phyloP scores from a whole-genome alignment of 164 flowering plant species.

The Tetrastigma voinierianum region DNA sequence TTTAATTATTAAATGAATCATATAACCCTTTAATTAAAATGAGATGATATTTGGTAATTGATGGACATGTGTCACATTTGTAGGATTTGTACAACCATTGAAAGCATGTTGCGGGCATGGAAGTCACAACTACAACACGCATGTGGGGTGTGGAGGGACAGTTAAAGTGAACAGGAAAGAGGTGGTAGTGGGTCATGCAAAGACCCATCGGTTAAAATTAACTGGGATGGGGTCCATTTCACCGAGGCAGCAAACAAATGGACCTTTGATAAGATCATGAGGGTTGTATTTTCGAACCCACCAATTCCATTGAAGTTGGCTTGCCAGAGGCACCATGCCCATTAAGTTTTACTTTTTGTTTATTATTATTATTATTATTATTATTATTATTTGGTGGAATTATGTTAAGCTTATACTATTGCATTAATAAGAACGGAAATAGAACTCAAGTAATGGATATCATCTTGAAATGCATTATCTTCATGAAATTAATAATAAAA shows the following conservation, averaged over 20 bases:
- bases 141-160: slow-evolving; percentile 58
- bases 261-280: slow-evolving; percentile 48
- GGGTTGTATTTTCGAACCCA: slow-evolving; percentile 56
- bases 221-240: slow-evolving; percentile 86
- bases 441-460: too few relatives aligned
- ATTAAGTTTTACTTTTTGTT: too few relatives aligned
- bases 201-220: slow-evolving; percentile 47
- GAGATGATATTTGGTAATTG: not conserved
- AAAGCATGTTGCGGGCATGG: slow-evolving; percentile 58
- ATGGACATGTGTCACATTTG: not conserved
- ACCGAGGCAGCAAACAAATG: slow-evolving; percentile 80
- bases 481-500: too few relatives aligned
- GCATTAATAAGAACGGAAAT: too few relatives aligned
- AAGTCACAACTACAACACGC: slow-evolving; percentile 62
- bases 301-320: slow-evolving; percentile 25
- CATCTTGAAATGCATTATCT: too few relatives aligned
- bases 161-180: slow-evolving; percentile 39
- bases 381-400: too few relatives aligned
- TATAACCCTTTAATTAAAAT: not conserved
- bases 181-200: slow-evolving; percentile 53
- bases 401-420: too few relatives aligned
- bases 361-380: too few relatives aligned
- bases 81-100: slow-evolving; percentile 35
- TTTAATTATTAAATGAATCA: not conserved
- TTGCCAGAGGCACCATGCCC: slow-evolving; percentile 11